Evolutionary conservation across 805 yeast genomes (phyloP).

Genomic region (Pichia nanzhaoensis): DNA sequence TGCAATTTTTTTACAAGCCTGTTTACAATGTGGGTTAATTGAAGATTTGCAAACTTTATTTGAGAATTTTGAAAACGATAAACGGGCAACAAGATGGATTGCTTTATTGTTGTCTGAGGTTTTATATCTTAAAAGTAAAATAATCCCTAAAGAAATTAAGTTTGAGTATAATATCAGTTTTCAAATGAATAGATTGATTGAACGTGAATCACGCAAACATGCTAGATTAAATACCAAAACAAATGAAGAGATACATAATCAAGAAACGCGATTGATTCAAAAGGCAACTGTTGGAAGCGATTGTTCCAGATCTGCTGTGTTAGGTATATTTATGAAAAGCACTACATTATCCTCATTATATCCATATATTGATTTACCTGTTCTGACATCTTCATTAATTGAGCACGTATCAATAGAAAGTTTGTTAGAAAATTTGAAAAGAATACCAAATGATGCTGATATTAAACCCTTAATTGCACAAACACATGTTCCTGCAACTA

Average conservation of each 20-base stretch:
- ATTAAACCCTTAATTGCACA: constrained; percentile 60
- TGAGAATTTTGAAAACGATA: constrained; percentile 30
- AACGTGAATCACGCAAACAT: constrained; percentile 24
- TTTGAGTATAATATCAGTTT: constrained; percentile 21
- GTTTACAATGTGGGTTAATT: constrained; percentile 51
- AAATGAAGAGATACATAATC: neutral
- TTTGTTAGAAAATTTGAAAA: constrained; percentile 1
- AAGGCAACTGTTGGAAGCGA: constrained; percentile 1
- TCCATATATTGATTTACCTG: constrained; percentile 1
- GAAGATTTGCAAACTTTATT: constrained; percentile 38
- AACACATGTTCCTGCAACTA: constrained; percentile 69
- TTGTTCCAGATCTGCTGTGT: neutral
- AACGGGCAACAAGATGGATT: constrained; percentile 48
- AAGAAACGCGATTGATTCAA: neutral
- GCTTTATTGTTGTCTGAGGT: constrained; percentile 60
- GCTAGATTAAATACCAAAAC: constrained; percentile 11
- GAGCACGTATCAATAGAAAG: neutral
- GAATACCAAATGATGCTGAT: constrained; percentile 48
- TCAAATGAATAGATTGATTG: constrained; percentile 24
- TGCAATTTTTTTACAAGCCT: constrained; percentile 49
- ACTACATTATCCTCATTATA: neutral
- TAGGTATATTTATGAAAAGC: constrained; percentile 3
- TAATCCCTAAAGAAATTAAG: constrained; percentile 46
- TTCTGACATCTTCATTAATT: neutral
- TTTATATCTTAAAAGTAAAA: constrained; percentile 42